A percentile compares a stretch with the other conserved stretches of the same genome.
Evolutionary conservation across 306 rosid genomes (phyloP).

Genomic region (barrel medic (Medicago truncatula)): DNA sequence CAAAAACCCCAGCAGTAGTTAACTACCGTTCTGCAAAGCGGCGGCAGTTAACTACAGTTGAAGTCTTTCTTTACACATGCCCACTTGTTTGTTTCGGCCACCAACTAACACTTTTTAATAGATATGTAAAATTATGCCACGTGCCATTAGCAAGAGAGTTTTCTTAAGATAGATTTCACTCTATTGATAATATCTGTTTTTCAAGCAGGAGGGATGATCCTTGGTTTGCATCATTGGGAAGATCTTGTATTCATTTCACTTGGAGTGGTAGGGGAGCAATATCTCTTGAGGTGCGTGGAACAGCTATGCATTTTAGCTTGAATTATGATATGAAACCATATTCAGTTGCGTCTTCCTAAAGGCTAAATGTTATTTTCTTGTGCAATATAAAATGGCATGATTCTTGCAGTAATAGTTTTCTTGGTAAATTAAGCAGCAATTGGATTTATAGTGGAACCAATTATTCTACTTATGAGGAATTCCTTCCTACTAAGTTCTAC

Average conservation of each 20-base stretch:
- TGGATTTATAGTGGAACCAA: constrained; percentile 25
- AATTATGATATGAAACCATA: constrained; percentile 21
- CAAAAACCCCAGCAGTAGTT: too few species aligned
- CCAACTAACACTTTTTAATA: too few species aligned
- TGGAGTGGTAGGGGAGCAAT: constrained; percentile 88
- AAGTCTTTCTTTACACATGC: too few species aligned
- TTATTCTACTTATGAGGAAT: constrained; percentile 23
- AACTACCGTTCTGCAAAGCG: too few species aligned
- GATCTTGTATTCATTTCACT: constrained; percentile 88
- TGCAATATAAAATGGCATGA: constrained; percentile 25
- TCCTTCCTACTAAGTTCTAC: constrained; percentile 4
- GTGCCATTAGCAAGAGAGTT: neutral
- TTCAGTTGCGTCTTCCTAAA: constrained; percentile 26
- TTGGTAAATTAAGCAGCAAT: constrained; percentile 17
- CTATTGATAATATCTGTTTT: constrained; percentile 26
- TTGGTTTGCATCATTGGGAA: constrained; percentile 93
- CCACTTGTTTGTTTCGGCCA: too few species aligned
- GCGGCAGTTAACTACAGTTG: too few species aligned
- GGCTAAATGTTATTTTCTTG: constrained; percentile 1
- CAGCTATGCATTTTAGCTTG: constrained; percentile 31
- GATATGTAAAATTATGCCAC: neutral
- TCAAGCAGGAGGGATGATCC: constrained; percentile 81
- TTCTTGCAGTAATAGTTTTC: constrained; percentile 5
- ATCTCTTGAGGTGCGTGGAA: constrained; percentile 78
- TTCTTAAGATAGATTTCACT: neutral